Conservation (phyloP, 805 yeast genomes). For the Yamadazyma paraphyllophila region DNA sequence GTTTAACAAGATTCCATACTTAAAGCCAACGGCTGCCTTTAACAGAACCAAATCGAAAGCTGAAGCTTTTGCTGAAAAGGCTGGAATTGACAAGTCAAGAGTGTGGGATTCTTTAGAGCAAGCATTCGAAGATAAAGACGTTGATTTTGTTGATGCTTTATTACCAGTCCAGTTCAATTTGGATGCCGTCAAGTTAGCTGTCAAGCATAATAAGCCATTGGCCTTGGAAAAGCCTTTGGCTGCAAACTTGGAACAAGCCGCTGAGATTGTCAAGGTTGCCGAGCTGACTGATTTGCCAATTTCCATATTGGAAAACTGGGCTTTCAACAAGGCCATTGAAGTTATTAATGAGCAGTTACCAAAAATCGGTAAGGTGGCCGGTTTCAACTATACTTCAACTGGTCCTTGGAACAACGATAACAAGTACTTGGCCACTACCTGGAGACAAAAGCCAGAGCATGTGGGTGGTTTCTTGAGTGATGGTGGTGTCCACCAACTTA, state of each 20-base stretch:
- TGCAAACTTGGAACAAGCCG: constrained; percentile 77
- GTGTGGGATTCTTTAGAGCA: constrained; percentile 63
- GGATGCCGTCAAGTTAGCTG: constrained; percentile 65
- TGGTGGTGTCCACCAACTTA: constrained; percentile 96
- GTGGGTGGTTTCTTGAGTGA: constrained; percentile 91
- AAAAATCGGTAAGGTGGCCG: constrained; percentile 68
- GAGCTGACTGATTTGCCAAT: constrained; percentile 64
- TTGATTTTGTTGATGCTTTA: constrained; percentile 80
- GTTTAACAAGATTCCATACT: constrained; percentile 47
- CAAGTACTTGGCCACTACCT: constrained; percentile 66
- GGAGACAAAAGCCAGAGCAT: constrained; percentile 91
- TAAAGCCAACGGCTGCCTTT: constrained; percentile 66
- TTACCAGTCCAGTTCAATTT: constrained; percentile 85
- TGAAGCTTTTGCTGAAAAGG: constrained; percentile 65
- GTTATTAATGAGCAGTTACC: constrained; percentile 53
- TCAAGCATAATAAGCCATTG: constrained; percentile 73
- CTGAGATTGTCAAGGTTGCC: constrained; percentile 69
- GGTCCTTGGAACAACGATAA: constrained; percentile 64
- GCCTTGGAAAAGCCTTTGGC: constrained; percentile 91
- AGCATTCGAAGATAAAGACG: constrained; percentile 61
- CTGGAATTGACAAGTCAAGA: constrained; percentile 48
- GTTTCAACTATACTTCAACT: constrained; percentile 71
- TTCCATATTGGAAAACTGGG: constrained; percentile 83
- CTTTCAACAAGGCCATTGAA: constrained; percentile 60
- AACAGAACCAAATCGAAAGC: constrained; percentile 88